phyloP scores from a whole-genome alignment of 2,329 filamentous ascomycete genomes.

The Ilyonectria sp. region DNA sequence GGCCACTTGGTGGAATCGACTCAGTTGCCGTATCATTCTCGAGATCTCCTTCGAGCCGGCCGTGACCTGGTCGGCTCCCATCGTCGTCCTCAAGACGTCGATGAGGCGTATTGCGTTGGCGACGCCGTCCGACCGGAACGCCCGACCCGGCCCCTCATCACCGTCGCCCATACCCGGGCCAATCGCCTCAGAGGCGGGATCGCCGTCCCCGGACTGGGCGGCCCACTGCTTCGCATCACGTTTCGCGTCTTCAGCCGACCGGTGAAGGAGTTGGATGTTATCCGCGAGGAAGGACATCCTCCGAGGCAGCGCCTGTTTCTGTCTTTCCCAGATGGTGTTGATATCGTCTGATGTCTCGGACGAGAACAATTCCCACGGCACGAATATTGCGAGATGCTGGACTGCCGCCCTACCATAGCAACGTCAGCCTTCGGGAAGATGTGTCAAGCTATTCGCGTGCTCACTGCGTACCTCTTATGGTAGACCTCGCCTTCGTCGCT shows the following conservation, averaged over 20 bases:
- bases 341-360: slow-evolving; percentile 5
- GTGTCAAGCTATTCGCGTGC: no score
- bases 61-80: no score
- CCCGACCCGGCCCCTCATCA: neutral
- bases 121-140: no score
- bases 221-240: slow-evolving; percentile 20
- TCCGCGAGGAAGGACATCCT: slow-evolving; percentile 1
- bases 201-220: slow-evolving; percentile 5
- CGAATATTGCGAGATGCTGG: slow-evolving; percentile 29
- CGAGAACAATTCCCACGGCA: slow-evolving; percentile 26
- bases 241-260: slow-evolving; percentile 18
- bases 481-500: neutral
- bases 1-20: no score
- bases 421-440: neutral
- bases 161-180: neutral
- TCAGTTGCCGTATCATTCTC: no score
- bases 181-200: neutral
- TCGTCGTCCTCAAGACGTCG: no score
- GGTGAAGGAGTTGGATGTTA: slow-evolving; percentile 14
- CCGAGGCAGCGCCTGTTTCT: no score
- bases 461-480: neutral
- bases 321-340: slow-evolving; percentile 21
- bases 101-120: no score
- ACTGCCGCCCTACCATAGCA: slow-evolving; percentile 11
- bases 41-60: no score